These are phyloP conservation scores for Leccinellum luteum DNA, from an alignment of 768 basidiomycete genomes.

Conservation along the genomic window DNA sequence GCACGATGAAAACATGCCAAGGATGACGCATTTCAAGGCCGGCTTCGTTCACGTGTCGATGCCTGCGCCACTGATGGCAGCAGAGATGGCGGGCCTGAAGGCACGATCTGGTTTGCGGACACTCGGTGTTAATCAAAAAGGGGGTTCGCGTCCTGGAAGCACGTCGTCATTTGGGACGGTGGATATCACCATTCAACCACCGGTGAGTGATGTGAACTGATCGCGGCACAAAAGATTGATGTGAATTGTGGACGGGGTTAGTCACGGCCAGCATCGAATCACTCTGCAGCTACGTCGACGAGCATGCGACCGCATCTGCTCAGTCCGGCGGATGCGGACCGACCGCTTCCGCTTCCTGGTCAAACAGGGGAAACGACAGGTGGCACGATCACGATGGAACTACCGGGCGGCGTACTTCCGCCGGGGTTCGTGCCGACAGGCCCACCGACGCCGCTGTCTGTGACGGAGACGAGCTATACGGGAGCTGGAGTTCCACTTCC, in stretches of 20 bases:
- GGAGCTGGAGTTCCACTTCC: conserved; percentile 32
- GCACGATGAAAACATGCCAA: conserved; percentile 11
- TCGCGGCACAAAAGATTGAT: conserved; percentile 2
- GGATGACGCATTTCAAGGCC: conserved; percentile 14
- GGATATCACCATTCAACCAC: conserved; percentile 32
- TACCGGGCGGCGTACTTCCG: conserved; percentile 32
- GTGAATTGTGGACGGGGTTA: conserved; percentile 12
- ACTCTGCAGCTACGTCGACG: conserved; percentile 26
- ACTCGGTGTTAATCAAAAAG: conserved; percentile 25
- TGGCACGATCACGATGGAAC: conserved; percentile 21
- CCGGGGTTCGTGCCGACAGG: conserved; percentile 37
- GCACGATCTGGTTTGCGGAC: conserved; percentile 14
- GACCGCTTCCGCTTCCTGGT: conserved; percentile 33
- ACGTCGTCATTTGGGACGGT: conserved; percentile 31
- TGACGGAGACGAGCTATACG: conserved; percentile 20
- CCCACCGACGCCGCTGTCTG: conserved; percentile 13
- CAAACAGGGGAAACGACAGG: conserved; percentile 4
- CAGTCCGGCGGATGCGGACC: conserved; percentile 41
- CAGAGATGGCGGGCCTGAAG: conserved; percentile 24
- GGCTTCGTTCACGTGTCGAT: conserved; percentile 37
- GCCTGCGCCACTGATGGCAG: conserved; percentile 27
- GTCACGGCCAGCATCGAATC: conserved; percentile 40
- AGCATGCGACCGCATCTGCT: conserved; percentile 30
- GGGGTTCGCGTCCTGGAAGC: conserved; percentile 27
- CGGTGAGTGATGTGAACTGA: conserved; percentile 19